phyloP scores from a whole-genome alignment of 1,139 yeast species.

The Taiozyma onychis region DNA sequence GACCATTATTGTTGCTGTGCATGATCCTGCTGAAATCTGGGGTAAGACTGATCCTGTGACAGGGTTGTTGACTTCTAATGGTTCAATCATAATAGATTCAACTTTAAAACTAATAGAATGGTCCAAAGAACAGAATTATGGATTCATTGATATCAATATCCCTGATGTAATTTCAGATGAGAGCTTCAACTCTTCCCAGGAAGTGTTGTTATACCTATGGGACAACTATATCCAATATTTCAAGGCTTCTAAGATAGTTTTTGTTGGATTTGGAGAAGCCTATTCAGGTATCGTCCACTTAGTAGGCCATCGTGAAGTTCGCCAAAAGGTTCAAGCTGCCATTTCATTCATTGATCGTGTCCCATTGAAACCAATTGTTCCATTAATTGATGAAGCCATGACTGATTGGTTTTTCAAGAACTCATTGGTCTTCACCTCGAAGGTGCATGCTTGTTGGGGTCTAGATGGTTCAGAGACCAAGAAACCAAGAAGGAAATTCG shows the following conservation, averaged over 20 bases:
- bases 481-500: conserved; percentile 84
- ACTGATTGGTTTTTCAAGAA: conserved; percentile 90
- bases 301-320: conserved; percentile 70
- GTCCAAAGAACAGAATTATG: conserved; percentile 54
- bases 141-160: conserved; percentile 78
- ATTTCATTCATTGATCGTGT: conserved; percentile 66
- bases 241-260: conserved; percentile 61
- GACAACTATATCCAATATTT: conserved; percentile 83
- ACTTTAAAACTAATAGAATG: conserved; percentile 52
- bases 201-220: conserved; percentile 75
- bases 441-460: conserved; percentile 76
- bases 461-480: conserved; percentile 45
- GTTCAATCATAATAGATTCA: conserved; percentile 64
- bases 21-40: conserved; percentile 94
- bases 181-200: conserved; percentile 61
- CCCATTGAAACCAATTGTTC: conserved; percentile 68
- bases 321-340: conserved; percentile 67
- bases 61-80: conserved; percentile 70
- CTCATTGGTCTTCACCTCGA: conserved; percentile 75
- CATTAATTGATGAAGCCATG: conserved; percentile 82
- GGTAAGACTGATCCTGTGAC: conserved; percentile 76
- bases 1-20: conserved; percentile 65
- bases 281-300: conserved; percentile 83
- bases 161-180: conserved; percentile 44
- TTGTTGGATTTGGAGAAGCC: conserved; percentile 88